These are phyloP conservation scores for Talaromyces sp. DNA, from an alignment of 2,329 filamentous ascomycete genomes.

Conservation along the genomic window DNA sequence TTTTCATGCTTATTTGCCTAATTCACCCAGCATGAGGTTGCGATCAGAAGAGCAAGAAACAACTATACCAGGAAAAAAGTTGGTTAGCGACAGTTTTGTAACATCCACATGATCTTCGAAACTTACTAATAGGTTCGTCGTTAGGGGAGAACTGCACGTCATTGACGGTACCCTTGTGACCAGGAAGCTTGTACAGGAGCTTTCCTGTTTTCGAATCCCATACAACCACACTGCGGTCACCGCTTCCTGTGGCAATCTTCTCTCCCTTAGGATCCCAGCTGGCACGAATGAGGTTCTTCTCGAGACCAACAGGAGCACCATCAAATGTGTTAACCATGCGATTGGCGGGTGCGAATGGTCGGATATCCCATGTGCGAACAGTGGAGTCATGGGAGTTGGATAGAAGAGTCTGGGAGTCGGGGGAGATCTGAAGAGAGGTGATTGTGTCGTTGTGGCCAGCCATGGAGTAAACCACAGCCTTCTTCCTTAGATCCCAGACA, in stretches of 20 bases:
- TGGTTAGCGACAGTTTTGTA: not conserved
- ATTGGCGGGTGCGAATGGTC: conserved; percentile 89
- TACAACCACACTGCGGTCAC: conserved; percentile 85
- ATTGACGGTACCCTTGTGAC: conserved; percentile 93
- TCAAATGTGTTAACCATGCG: conserved; percentile 86
- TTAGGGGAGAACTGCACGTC: conserved; percentile 87
- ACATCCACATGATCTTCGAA: not conserved
- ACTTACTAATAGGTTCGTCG: conserved; percentile 85
- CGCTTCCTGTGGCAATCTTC: conserved; percentile 84
- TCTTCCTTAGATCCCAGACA: conserved; percentile 95
- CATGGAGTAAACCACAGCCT: conserved; percentile 83
- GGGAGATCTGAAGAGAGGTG: conserved; percentile 86
- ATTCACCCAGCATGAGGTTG: conserved; percentile 79
- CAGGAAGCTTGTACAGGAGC: conserved; percentile 89
- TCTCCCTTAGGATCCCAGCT: conserved; percentile 89
- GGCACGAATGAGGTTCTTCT: conserved; percentile 87
- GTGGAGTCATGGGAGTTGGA: conserved; percentile 95
- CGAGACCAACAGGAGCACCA: conserved; percentile 81
- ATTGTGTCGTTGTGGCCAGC: conserved; percentile 89
- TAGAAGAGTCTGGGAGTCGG: conserved; percentile 84
- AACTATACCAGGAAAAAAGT: conserved; percentile 55
- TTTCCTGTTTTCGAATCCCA: conserved; percentile 91
- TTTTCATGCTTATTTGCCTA: conserved; percentile 61
- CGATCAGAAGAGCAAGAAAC: conserved; percentile 89
- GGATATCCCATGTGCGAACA: conserved; percentile 92